phyloP scores from a whole-genome alignment of 371 early-diverging fungal species.

The Funneliformis caledonium region DNA sequence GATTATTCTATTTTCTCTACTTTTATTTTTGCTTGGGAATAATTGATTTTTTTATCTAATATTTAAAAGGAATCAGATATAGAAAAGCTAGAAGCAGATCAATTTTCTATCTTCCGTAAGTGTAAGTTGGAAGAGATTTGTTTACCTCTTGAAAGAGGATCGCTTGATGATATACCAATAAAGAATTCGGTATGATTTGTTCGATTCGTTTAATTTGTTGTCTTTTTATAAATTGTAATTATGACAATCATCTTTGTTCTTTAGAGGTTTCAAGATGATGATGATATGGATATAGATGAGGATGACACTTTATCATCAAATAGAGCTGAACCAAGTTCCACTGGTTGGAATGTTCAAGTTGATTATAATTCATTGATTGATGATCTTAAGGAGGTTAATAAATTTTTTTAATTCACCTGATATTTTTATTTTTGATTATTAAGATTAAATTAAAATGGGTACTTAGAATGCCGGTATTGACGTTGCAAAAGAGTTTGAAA shows the following conservation, averaged over 20 bases:
- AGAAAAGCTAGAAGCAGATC: conserved; percentile 77
- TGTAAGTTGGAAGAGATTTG: conserved; percentile 93
- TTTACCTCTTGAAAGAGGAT: conserved; percentile 73
- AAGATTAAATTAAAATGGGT: neutral
- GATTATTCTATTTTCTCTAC: too few species aligned
- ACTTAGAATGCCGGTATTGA: conserved; percentile 13
- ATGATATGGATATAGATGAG: conserved; percentile 31
- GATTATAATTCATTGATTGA: conserved; percentile 7
- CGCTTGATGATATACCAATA: conserved; percentile 70
- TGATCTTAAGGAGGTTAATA: conserved; percentile 15
- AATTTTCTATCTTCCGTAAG: conserved; percentile 76
- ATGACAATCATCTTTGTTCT: neutral
- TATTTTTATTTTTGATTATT: too few species aligned
- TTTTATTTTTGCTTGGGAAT: neutral
- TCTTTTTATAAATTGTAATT: neutral
- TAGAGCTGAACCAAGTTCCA: neutral
- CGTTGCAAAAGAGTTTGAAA: conserved; percentile 72
- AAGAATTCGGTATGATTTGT: conserved; percentile 53
- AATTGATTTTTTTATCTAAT: neutral
- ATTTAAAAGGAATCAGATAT: conserved; percentile 67
- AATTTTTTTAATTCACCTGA: neutral
- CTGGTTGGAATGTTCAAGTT: conserved; percentile 17
- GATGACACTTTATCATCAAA: conserved; percentile 3
- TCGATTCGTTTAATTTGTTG: neutral
- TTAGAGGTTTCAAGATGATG: conserved; percentile 18